Conservation (phyloP, 2,329 filamentous ascomycete species). For the Cladosporium sp. region DNA sequence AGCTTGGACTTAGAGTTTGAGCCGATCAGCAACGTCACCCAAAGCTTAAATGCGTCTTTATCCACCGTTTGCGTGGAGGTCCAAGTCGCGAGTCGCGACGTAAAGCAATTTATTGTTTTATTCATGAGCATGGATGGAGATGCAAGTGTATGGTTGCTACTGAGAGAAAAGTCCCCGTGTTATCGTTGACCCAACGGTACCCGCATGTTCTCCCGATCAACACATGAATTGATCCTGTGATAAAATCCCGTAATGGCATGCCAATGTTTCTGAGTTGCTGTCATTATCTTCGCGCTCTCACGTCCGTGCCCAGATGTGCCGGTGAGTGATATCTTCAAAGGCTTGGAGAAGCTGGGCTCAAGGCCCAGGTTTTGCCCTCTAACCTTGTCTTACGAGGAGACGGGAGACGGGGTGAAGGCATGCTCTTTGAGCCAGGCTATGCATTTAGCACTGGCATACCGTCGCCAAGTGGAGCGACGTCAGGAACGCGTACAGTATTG, state of each 20-base stretch:
- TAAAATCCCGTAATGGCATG: neutral
- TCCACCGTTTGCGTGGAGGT: neutral
- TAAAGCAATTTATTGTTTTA: neutral
- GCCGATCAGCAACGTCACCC: neutral
- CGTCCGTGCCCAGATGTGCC: neutral
- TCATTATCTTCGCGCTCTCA: neutral
- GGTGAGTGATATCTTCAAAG: neutral
- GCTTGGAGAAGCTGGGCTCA: neutral
- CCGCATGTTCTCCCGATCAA: neutral
- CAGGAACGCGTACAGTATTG: neutral
- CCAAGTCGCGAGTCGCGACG: neutral
- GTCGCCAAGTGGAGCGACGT: neutral
- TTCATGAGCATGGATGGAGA: neutral
- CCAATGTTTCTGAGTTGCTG: neutral
- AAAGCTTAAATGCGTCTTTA: neutral
- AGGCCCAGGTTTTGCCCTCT: neutral
- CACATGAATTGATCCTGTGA: neutral
- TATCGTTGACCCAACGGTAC: neutral
- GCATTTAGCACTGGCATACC: neutral
- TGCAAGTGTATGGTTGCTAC: neutral
- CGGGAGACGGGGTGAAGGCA: neutral
- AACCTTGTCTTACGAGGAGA: neutral
- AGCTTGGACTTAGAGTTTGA: neutral
- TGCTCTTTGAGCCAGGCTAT: neutral
- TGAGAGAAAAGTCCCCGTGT: neutral